phyloP scores from a whole-genome alignment of 441 rosid genomes.

The Pelargonium citronellum region DNA sequence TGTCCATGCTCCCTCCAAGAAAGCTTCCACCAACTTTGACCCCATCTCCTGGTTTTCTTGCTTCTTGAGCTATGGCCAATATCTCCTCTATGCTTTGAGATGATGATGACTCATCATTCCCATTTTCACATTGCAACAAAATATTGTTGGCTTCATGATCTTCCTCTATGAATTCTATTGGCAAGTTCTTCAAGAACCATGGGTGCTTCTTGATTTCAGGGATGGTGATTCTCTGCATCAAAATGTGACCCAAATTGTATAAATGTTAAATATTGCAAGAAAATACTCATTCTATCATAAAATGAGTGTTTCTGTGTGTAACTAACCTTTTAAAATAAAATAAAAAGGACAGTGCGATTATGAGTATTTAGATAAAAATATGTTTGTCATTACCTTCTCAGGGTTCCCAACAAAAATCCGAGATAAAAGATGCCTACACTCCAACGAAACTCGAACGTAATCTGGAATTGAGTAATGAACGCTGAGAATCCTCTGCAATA shows the following conservation, averaged over 20 bases:
- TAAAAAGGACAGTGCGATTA: no score
- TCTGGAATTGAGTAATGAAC: conserved; percentile 95
- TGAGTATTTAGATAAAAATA: no score
- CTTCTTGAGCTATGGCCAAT: conserved; percentile 89
- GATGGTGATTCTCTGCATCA: conserved; percentile 75
- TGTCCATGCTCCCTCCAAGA: conserved; percentile 69
- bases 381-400: conserved; percentile 40
- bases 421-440: conserved; percentile 79
- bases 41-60: conserved; percentile 90
- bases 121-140: neutral
- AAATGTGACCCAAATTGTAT: neutral
- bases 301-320: no score
- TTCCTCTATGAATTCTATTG: conserved; percentile 71
- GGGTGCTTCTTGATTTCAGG: conserved; percentile 77
- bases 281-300: neutral
- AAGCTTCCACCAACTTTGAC: conserved; percentile 49
- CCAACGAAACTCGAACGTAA: conserved; percentile 83
- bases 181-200: conserved; percentile 93
- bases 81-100: conserved; percentile 79
- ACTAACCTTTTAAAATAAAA: no score
- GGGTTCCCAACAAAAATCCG: conserved; percentile 94
- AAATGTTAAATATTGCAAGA: neutral
- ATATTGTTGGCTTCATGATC: neutral
- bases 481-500: conserved; percentile 74
- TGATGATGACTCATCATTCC: conserved; percentile 59